A percentile compares a stretch with the other conserved stretches of the same genome.
These are phyloP conservation scores for Metschnikowia santaceciliae DNA, from an alignment of 805 yeast genomes.

Conservation along the genomic window DNA sequence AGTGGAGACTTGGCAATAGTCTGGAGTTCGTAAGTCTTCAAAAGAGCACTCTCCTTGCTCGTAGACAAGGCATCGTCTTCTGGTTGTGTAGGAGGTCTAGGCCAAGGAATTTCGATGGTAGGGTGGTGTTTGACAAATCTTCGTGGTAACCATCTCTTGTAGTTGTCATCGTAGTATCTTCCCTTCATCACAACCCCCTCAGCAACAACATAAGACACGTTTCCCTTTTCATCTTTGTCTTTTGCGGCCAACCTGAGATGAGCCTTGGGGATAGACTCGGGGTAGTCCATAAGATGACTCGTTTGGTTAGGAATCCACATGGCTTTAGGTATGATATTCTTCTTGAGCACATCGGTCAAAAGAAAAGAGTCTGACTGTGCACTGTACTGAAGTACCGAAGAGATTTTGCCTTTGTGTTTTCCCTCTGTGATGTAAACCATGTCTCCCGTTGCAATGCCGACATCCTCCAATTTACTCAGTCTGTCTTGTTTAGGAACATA, in stretches of 20 bases:
- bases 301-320: conserved; percentile 71
- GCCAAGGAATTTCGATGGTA: conserved; percentile 83
- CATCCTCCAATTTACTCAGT: conserved; percentile 46
- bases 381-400: conserved; percentile 59
- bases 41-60: conserved; percentile 51
- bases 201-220: conserved; percentile 69
- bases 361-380: conserved; percentile 59
- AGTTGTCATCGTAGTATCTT: conserved; percentile 67
- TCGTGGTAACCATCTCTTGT: conserved; percentile 69
- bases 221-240: conserved; percentile 62
- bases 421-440: conserved; percentile 72
- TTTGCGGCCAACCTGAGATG: conserved; percentile 77
- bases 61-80: conserved; percentile 63
- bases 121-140: conserved; percentile 71
- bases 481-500: conserved; percentile 24
- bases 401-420: conserved; percentile 66
- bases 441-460: conserved; percentile 72
- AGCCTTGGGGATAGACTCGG: conserved; percentile 54
- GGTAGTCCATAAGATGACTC: conserved; percentile 68
- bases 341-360: conserved; percentile 65
- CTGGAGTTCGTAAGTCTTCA: conserved; percentile 71
- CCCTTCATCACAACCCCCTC: conserved; percentile 67
- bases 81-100: conserved; percentile 53
- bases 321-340: conserved; percentile 64
- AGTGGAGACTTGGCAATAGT: conserved; percentile 63